phyloP scores from a whole-genome alignment of 495 filamentous ascomycete species.

The Tuber brumale region DNA sequence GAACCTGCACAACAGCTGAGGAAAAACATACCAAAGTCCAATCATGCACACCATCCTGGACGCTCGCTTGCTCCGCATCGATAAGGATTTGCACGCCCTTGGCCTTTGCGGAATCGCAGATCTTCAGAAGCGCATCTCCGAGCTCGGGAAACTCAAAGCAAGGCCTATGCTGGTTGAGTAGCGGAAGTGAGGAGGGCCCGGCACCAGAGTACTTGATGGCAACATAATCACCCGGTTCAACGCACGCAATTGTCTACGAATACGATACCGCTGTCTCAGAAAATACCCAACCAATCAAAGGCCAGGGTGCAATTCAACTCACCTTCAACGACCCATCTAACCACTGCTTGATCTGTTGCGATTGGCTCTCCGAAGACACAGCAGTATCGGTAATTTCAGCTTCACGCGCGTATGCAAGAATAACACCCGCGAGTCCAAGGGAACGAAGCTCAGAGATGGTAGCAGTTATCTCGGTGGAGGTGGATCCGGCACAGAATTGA shows the following conservation, averaged over 20 bases:
- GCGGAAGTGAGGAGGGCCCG: constrained; percentile 46
- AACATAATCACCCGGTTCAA: constrained; percentile 71
- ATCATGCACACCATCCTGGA: constrained; percentile 75
- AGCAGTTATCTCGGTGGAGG: constrained; percentile 52
- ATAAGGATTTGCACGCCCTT: constrained; percentile 71
- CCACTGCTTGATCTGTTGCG: constrained; percentile 34
- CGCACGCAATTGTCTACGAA: constrained; percentile 60
- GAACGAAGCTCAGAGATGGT: constrained; percentile 56
- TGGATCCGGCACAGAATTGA: constrained; percentile 74
- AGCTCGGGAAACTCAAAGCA: constrained; percentile 48
- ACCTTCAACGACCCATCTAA: constrained; percentile 31
- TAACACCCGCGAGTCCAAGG: constrained; percentile 68
- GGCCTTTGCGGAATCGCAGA: constrained; percentile 68
- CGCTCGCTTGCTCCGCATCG: constrained; percentile 77
- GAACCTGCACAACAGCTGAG: not conserved
- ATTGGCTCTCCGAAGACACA: constrained; percentile 12
- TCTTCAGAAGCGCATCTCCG: constrained; percentile 60
- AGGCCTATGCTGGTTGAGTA: constrained; percentile 18
- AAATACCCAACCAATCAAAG: not conserved
- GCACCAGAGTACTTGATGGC: constrained; percentile 87
- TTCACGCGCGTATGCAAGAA: constrained; percentile 70
- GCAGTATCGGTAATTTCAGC: constrained; percentile 44
- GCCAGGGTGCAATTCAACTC: not conserved
- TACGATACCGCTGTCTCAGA: not conserved
- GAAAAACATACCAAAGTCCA: constrained; percentile 58